phyloP scores from a whole-genome alignment of 2,329 filamentous ascomycete species.

The Botryotinia narcissicola region DNA sequence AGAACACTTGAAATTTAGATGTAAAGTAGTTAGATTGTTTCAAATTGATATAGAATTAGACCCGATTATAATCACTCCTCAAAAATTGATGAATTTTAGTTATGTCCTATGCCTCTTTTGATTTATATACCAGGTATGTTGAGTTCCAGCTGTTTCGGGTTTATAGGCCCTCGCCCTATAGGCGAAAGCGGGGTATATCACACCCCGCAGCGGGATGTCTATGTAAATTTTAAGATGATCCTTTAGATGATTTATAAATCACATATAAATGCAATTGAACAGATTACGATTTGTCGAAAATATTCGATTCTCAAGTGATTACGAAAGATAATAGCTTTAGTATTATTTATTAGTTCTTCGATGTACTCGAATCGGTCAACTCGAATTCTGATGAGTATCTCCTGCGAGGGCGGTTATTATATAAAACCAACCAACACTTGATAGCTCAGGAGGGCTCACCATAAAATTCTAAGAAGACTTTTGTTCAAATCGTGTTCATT shows the following conservation, averaged over 20 bases:
- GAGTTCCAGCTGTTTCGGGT: neutral
- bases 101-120: neutral
- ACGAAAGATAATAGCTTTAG: accelerated
- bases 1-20: neutral
- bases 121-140: neutral
- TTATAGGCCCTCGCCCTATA: neutral
- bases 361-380: neutral
- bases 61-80: neutral
- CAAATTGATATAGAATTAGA: neutral
- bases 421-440: neutral
- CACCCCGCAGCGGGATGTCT: neutral
- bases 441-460: neutral
- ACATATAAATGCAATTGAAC: neutral
- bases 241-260: neutral
- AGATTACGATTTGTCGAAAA: accelerated
- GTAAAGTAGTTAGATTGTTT: neutral
- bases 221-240: neutral
- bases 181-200: neutral
- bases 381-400: neutral
- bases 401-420: neutral
- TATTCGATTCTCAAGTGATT: neutral
- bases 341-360: too few relatives aligned
- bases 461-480: neutral
- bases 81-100: neutral
- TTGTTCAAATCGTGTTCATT: neutral